A percentile compares a stretch with the other conserved stretches of the same genome.
phyloP scores from a whole-genome alignment of 176 grass and related monocot genomes.

The Juncus inflexus region DNA sequence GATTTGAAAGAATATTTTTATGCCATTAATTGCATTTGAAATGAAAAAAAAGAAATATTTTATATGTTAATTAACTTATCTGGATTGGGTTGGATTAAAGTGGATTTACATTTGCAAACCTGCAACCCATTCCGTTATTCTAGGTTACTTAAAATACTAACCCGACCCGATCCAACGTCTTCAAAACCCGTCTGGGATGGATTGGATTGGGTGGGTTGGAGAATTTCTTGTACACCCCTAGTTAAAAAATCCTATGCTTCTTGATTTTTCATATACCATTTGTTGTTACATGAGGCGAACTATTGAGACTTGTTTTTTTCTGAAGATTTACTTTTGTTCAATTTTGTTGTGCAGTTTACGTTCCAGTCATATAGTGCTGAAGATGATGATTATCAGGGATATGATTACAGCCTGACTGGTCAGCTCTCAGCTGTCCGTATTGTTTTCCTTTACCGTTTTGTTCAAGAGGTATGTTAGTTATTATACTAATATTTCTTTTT shows the following conservation, averaged over 20 bases:
- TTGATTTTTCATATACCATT: not conserved
- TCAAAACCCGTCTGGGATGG: no score
- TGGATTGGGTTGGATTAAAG: no score
- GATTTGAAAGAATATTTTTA: no score
- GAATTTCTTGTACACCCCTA: no score
- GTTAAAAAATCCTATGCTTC: not conserved
- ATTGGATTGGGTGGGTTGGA: no score
- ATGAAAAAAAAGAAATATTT: no score
- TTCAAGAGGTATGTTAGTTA: conserved; percentile 74
- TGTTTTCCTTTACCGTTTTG: conserved; percentile 92
- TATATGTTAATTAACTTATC: no score
- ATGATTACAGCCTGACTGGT: conserved; percentile 87
- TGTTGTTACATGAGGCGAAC: conserved; percentile 4
- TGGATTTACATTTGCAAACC: no score
- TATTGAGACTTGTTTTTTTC: not conserved
- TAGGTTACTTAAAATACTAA: no score
- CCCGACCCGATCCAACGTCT: no score
- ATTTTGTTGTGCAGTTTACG: conserved; percentile 49
- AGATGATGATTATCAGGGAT: conserved; percentile 87
- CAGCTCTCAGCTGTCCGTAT: conserved; percentile 92
- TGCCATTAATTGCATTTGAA: no score
- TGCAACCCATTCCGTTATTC: no score
- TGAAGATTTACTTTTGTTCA: conserved; percentile 15
- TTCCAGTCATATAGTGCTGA: conserved; percentile 80
- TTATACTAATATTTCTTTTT: conserved; percentile 15